A percentile compares a stretch with the other conserved stretches of the same genome.
These are phyloP conservation scores for Canavalia gladiata DNA, from an alignment of 306 rosid species.

Conservation along the genomic window DNA sequence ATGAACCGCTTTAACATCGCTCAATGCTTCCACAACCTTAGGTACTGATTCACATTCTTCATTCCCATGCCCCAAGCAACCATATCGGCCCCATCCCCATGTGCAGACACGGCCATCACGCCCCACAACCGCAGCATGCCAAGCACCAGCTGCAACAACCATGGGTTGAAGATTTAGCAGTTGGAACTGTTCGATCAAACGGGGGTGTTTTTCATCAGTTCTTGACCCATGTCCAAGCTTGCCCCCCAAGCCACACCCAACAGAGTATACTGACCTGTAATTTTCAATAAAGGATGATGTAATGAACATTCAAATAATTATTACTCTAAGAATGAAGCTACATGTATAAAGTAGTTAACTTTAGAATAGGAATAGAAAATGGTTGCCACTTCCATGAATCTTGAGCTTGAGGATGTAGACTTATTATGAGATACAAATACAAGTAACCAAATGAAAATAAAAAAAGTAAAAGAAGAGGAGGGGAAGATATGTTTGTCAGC, in stretches of 20 bases:
- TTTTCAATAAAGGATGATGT: constrained; percentile 31
- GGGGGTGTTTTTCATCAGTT: constrained; percentile 86
- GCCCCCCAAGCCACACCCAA: constrained; percentile 98
- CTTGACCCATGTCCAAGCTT: constrained; percentile 93
- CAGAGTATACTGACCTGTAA: constrained; percentile 91
- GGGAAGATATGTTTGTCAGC: not conserved
- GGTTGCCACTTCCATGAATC: constrained; percentile 6
- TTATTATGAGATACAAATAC: constrained; percentile 15
- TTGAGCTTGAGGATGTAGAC: constrained; percentile 13
- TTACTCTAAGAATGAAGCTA: constrained; percentile 17
- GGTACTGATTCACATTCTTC: constrained; percentile 91
- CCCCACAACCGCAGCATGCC: constrained; percentile 99
- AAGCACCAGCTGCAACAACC: constrained; percentile 96
- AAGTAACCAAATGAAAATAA: not conserved
- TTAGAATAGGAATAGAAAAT: constrained; percentile 10
- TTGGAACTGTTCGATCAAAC: constrained; percentile 78
- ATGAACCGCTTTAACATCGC: constrained; percentile 80
- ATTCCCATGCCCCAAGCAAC: constrained; percentile 96
- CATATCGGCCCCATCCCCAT: constrained; percentile 99
- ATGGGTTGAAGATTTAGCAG: constrained; percentile 81
- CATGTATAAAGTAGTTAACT: constrained; percentile 25
- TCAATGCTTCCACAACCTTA: constrained; percentile 83
- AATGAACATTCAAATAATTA: constrained; percentile 34
- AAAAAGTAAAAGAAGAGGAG: not conserved
- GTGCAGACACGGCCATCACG: constrained; percentile 95